A percentile compares a stretch with the other conserved stretches of the same genome.
Conservation (phyloP, 768 basidiomycete genomes). For the Amanita molliuscula region DNA sequence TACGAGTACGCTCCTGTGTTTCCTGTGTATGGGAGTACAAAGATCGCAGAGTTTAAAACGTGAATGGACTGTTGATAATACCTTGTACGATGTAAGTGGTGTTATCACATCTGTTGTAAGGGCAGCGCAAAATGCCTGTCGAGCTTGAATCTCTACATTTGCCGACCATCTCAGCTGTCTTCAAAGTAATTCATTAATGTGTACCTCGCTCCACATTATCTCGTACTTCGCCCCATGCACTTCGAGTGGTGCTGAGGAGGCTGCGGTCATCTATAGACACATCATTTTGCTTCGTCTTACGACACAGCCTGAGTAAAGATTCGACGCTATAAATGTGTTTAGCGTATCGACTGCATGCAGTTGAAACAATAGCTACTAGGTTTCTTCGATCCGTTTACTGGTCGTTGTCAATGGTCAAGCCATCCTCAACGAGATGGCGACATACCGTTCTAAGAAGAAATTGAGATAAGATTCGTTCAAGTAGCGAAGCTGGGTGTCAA, state of each 20-base stretch:
- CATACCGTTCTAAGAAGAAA: slow-evolving; percentile 83
- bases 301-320: slow-evolving; percentile 62
- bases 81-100: slow-evolving; percentile 60
- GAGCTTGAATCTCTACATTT: slow-evolving; percentile 63
- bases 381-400: slow-evolving; percentile 79
- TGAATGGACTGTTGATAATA: not conserved
- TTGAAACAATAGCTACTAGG: slow-evolving; percentile 40
- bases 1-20: slow-evolving; percentile 84
- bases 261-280: slow-evolving; percentile 60
- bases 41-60: not conserved
- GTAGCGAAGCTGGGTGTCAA: slow-evolving; percentile 61
- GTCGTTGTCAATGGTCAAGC: slow-evolving; percentile 12
- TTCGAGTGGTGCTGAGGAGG: slow-evolving; percentile 52
- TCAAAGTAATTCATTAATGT: slow-evolving; percentile 10
- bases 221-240: slow-evolving; percentile 75
- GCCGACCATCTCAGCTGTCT: slow-evolving; percentile 4
- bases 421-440: slow-evolving; percentile 8
- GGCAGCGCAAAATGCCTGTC: slow-evolving; percentile 68
- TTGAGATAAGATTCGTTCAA: slow-evolving; percentile 67
- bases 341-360: not conserved
- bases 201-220: slow-evolving; percentile 79
- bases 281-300: slow-evolving; percentile 63
- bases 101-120: slow-evolving; percentile 65
- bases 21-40: slow-evolving; percentile 38
- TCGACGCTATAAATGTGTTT: slow-evolving; percentile 43